Conservation (phyloP, 306 rosid genomes). For the Heteromeles arbutifolia region DNA sequence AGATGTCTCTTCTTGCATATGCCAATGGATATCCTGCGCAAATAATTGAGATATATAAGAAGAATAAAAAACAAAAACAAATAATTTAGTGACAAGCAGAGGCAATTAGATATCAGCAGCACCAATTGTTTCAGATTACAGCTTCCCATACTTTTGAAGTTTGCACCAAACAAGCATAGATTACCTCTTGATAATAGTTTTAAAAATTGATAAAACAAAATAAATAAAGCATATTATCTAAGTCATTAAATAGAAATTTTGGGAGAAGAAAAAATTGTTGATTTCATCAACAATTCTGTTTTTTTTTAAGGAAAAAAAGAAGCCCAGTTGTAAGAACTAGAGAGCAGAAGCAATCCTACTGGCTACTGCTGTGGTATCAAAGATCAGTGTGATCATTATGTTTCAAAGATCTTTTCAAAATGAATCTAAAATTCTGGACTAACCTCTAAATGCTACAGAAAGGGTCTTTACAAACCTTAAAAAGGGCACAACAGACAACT, state of each 20-base stretch:
- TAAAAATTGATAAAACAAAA: background rate
- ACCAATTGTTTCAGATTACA: background rate
- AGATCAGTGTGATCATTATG: background rate
- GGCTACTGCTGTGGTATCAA: background rate
- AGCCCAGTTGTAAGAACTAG: background rate
- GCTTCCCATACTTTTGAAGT: background rate
- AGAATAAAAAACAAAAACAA: background rate
- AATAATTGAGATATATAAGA: background rate
- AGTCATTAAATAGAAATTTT: background rate
- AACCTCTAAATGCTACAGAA: background rate
- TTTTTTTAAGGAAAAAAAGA: background rate
- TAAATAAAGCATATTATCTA: background rate
- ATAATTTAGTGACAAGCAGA: background rate
- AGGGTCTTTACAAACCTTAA: background rate
- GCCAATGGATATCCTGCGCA: conserved; percentile 35
- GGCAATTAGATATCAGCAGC: background rate
- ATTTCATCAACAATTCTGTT: background rate
- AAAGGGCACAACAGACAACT: background rate
- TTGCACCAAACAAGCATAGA: background rate
- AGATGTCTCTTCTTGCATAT: conserved; percentile 20
- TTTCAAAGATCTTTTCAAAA: background rate
- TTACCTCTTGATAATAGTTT: background rate
- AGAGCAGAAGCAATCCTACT: background rate
- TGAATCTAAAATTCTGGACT: background rate
- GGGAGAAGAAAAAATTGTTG: background rate